Evolutionary conservation across 345 rosid species (phyloP).

Genomic region (Sonneratia alba): DNA sequence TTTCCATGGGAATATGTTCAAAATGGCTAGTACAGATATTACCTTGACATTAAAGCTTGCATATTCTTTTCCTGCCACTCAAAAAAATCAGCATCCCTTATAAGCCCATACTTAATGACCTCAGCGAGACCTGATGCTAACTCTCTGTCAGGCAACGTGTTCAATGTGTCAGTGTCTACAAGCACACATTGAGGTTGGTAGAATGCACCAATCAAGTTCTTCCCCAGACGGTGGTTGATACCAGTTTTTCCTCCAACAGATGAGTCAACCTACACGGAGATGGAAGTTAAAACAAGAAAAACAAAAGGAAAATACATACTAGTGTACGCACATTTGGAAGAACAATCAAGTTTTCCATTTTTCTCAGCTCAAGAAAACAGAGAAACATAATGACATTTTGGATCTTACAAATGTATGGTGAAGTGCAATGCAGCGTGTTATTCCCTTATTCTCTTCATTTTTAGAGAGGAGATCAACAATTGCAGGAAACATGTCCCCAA

Average conservation of each 20-base stretch:
- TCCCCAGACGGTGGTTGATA: conserved; percentile 84
- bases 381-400: background rate
- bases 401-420: background rate
- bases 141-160: conserved; percentile 85
- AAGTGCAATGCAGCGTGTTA: background rate
- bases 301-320: background rate
- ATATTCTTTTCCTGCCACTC: conserved; percentile 96
- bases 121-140: conserved; percentile 91
- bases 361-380: background rate
- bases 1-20: background rate
- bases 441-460: background rate
- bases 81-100: conserved; percentile 87
- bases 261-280: conserved; percentile 66
- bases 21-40: conserved; percentile 1
- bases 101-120: conserved; percentile 92
- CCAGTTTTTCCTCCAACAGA: conserved; percentile 99
- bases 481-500: background rate
- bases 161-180: conserved; percentile 76
- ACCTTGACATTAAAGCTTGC: conserved; percentile 70
- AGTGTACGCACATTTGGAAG: background rate
- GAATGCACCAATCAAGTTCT: conserved; percentile 96
- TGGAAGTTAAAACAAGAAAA: background rate
- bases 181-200: conserved; percentile 98
- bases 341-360: background rate
- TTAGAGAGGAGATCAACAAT: background rate